Evolutionary conservation across 106 monocot species (phyloP).

Genomic region (Agapanthus africanus): DNA sequence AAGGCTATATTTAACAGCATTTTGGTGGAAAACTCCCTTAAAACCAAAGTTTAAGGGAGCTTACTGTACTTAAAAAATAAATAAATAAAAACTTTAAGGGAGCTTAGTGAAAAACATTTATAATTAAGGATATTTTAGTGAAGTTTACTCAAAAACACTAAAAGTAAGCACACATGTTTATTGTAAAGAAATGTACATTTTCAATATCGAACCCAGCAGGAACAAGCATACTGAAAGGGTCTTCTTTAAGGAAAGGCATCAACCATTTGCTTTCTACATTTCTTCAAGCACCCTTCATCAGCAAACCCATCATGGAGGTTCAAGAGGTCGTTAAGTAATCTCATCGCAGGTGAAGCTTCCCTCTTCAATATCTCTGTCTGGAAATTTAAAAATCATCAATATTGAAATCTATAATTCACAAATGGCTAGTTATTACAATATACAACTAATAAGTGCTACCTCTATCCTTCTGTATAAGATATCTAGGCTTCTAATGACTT

Average conservation of each 20-base stretch:
- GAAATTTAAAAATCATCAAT: background rate
- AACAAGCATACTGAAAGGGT: constrained; percentile 79
- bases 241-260: constrained; percentile 78
- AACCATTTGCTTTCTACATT: constrained; percentile 78
- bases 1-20: too few relatives aligned
- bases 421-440: background rate
- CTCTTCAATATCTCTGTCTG: constrained; percentile 87
- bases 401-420: background rate
- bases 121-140: too few relatives aligned
- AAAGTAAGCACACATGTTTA: too few relatives aligned
- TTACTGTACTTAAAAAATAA: too few relatives aligned
- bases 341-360: constrained; percentile 79
- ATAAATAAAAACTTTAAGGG: too few relatives aligned
- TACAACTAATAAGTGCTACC: constrained; percentile 26
- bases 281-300: constrained; percentile 75
- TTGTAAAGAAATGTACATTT: constrained; percentile 63
- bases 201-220: constrained; percentile 70
- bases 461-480: constrained; percentile 90
- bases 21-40: too few relatives aligned
- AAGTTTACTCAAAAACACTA: too few relatives aligned
- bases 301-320: constrained; percentile 91
- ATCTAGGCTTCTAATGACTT: constrained; percentile 86
- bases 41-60: too few relatives aligned
- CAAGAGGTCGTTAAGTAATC: constrained; percentile 77
- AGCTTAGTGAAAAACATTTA: too few relatives aligned